Percentiles rank a stretch among this genome's conserved stretches.
Evolutionary conservation across 73 alveolate genomes (phyloP).

Genomic region (Paramecium octaurelia): DNA sequence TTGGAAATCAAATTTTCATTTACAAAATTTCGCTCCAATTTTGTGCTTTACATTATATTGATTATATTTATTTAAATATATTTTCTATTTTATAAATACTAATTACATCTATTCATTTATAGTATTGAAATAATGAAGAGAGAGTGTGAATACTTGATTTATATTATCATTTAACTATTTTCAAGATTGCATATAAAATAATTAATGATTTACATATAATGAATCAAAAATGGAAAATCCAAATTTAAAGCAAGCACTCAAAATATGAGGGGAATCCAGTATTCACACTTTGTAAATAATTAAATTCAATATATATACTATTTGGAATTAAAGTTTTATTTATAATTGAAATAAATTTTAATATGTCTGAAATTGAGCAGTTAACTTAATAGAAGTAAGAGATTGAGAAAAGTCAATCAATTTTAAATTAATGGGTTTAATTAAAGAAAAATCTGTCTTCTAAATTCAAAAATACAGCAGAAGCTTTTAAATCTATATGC

Average conservation of each 20-base stretch:
- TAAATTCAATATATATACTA: neutral
- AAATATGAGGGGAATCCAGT: too few species aligned
- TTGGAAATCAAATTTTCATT: neutral
- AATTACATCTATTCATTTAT: neutral
- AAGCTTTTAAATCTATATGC: neutral
- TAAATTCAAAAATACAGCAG: conserved; percentile 3
- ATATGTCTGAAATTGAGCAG: conserved; percentile 29
- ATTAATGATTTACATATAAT: too few species aligned
- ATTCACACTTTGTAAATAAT: neutral
- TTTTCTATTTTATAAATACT: too few species aligned
- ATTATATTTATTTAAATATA: too few species aligned
- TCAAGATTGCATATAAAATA: too few species aligned
- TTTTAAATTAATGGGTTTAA: neutral
- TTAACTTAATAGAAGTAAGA: conserved; percentile 16
- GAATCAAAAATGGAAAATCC: too few species aligned
- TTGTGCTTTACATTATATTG: neutral
- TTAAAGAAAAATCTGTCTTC: conserved; percentile 1
- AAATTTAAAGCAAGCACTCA: too few species aligned
- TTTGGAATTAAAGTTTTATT: neutral
- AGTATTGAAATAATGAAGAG: neutral
- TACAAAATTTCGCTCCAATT: neutral
- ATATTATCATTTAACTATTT: too few species aligned
- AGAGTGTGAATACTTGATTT: too few species aligned
- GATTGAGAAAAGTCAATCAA: neutral
- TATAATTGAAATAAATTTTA: conserved; percentile 6